Conservation (phyloP, 2,329 filamentous ascomycete genomes). For the Trematosphaeria pertusa region DNA sequence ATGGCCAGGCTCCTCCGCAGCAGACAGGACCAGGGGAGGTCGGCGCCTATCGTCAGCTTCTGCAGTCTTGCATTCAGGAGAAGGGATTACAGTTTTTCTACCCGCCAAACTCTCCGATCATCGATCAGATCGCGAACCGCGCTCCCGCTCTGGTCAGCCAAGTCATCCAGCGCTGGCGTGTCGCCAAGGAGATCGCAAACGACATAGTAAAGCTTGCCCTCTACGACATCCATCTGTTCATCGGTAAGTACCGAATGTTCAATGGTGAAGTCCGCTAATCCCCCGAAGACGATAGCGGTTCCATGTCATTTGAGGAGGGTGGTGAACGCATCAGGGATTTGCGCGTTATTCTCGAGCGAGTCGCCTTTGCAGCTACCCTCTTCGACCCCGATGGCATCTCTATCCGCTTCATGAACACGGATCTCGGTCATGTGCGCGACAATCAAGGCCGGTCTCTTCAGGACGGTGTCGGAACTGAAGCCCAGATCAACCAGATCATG, state of each 20-base stretch:
- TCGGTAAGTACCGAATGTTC: constrained; percentile 45
- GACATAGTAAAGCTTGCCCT: constrained; percentile 69
- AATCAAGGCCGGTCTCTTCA: constrained; percentile 47
- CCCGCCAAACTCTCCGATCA: constrained; percentile 59
- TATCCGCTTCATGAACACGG: constrained; percentile 73
- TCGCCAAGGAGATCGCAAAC: constrained; percentile 66
- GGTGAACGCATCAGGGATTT: constrained; percentile 72
- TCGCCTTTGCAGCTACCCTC: constrained; percentile 70
- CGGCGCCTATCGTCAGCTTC: constrained; percentile 62
- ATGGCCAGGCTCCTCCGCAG: constrained; percentile 43
- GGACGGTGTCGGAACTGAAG: constrained; percentile 63
- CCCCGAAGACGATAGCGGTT: constrained; percentile 67
- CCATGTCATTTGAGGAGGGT: constrained; percentile 72
- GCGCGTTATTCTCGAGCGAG: constrained; percentile 67
- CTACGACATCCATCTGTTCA: constrained; percentile 69
- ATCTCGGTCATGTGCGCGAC: constrained; percentile 42
- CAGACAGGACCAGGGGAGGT: constrained; percentile 59
- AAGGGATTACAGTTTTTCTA: constrained; percentile 66
- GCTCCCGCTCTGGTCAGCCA: constrained; percentile 61
- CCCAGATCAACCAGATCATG: constrained; percentile 66
- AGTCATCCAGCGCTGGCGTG: constrained; percentile 63
- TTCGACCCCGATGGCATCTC: constrained; percentile 74
- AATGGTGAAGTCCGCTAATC: constrained; percentile 15
- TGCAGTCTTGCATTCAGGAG: constrained; percentile 65
- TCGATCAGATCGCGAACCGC: constrained; percentile 60